These are phyloP conservation scores for Cladobotryum mycophilum DNA, from an alignment of 2,329 filamentous ascomycete species.

Conservation along the genomic window DNA sequence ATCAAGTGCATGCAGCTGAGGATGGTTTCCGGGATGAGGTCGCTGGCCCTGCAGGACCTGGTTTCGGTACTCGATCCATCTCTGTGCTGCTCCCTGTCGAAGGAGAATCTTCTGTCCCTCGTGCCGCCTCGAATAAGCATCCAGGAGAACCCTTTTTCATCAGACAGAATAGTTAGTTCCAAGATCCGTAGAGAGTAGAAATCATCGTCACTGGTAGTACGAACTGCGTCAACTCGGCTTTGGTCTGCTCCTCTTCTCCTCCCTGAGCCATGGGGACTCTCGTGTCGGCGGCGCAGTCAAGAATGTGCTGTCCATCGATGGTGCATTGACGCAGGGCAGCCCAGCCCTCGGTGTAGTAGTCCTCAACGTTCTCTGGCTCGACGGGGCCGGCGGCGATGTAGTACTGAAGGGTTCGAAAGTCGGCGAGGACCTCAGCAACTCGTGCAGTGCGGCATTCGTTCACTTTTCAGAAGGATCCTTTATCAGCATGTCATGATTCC, in stretches of 20 bases:
- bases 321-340: constrained; percentile 55
- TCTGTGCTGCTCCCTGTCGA: constrained; percentile 53
- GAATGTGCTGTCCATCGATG: constrained; percentile 57
- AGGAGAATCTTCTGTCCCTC: constrained; percentile 60
- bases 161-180: constrained; percentile 1
- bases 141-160: constrained; percentile 45
- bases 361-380: constrained; percentile 48
- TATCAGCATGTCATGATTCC: background rate
- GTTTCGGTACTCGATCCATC: constrained; percentile 52
- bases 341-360: constrained; percentile 61
- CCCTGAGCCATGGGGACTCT: constrained; percentile 47
- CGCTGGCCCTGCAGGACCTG: constrained; percentile 46
- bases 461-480: constrained; percentile 32
- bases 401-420: constrained; percentile 57
- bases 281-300: constrained; percentile 58
- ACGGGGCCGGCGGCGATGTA: constrained; percentile 53
- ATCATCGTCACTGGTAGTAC: constrained; percentile 18
- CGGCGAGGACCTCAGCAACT: constrained; percentile 55
- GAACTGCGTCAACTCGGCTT: constrained; percentile 58
- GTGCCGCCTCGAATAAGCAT: constrained; percentile 55
- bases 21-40: constrained; percentile 41
- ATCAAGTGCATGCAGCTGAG: constrained; percentile 48
- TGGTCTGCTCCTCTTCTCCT: constrained; percentile 52
- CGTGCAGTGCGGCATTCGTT: constrained; percentile 54
- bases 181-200: background rate